Percentiles rank a stretch among this genome's conserved stretches.
phyloP scores from a whole-genome alignment of 371 early-diverging fungal species.

The Apophysomyces elegans region DNA sequence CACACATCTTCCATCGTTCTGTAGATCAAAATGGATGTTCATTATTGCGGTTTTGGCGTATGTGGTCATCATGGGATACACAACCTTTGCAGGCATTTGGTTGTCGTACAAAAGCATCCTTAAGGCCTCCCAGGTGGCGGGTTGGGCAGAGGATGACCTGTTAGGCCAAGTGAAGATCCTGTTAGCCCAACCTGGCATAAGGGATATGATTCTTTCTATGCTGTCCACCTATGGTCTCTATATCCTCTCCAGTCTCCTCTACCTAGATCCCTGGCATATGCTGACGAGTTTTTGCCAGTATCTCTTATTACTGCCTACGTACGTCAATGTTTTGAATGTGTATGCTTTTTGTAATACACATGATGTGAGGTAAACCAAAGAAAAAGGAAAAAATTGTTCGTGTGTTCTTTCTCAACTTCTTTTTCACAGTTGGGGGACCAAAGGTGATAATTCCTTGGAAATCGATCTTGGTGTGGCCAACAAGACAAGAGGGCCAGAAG shows the following conservation, averaged over 20 bases:
- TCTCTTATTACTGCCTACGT: slow-evolving; percentile 82
- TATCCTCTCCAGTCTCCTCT: slow-evolving; percentile 73
- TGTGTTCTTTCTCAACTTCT: neutral
- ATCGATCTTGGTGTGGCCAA: slow-evolving; percentile 60
- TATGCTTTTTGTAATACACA: slow-evolving; percentile 90
- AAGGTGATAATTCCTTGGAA: slow-evolving; percentile 71
- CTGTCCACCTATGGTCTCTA: slow-evolving; percentile 89
- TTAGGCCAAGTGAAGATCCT: slow-evolving; percentile 24
- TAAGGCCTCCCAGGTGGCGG: slow-evolving; percentile 19
- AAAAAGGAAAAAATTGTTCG: neutral
- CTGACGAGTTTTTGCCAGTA: slow-evolving; percentile 88
- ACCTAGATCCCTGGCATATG: slow-evolving; percentile 94
- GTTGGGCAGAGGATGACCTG: slow-evolving; percentile 25
- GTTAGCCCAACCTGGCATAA: slow-evolving; percentile 57
- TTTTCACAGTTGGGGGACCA: slow-evolving; percentile 87
- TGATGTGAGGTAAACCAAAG: slow-evolving; percentile 70
- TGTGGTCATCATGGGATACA: slow-evolving; percentile 60
- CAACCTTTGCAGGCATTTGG: slow-evolving; percentile 56
- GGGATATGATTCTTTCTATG: slow-evolving; percentile 80
- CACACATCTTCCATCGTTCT: slow-evolving; percentile 17
- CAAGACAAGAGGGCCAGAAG: slow-evolving; percentile 30
- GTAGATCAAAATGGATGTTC: slow-evolving; percentile 58
- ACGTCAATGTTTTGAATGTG: slow-evolving; percentile 88
- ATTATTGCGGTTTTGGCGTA: slow-evolving; percentile 57
- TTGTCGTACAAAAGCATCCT: slow-evolving; percentile 46